Percentiles rank a stretch among this genome's conserved stretches.
phyloP scores from a whole-genome alignment of 2,329 filamentous ascomycete species.

The Ustilaginoidea virens region DNA sequence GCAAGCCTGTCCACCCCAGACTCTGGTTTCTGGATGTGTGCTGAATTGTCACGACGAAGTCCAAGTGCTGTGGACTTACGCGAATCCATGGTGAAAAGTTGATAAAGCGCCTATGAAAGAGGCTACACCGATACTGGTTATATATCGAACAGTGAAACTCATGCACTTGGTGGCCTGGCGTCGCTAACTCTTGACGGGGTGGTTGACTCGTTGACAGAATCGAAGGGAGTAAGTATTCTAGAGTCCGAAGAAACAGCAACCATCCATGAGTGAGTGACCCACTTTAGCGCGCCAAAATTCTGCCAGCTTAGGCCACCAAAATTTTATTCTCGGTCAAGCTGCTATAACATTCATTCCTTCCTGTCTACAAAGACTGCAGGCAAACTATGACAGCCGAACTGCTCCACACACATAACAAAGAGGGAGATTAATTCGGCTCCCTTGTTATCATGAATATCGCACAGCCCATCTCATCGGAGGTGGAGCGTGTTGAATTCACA shows the following conservation, averaged over 20 bases:
- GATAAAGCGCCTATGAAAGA: neutral
- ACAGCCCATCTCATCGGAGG: slow-evolving; percentile 68
- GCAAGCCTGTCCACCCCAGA: slow-evolving; percentile 53
- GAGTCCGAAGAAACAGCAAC: too few species aligned
- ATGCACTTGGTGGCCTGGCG: too few species aligned
- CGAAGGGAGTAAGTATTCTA: too few species aligned
- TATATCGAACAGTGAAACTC: too few species aligned
- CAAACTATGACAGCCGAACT: too few species aligned
- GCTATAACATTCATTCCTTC: too few species aligned
- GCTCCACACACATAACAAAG: too few species aligned
- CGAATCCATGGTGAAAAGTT: slow-evolving; percentile 27
- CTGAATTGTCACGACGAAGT: slow-evolving; percentile 37
- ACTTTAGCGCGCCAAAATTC: slow-evolving; percentile 16
- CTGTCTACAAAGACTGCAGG: too few species aligned
- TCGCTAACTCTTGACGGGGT: too few species aligned
- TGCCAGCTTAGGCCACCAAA: slow-evolving; percentile 32
- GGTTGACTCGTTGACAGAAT: too few species aligned
- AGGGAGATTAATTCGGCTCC: too few species aligned
- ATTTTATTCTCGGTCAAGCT: slow-evolving; percentile 15
- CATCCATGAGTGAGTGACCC: neutral
- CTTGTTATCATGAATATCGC: slow-evolving; percentile 57
- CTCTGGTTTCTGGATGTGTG: slow-evolving; percentile 38
- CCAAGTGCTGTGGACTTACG: slow-evolving; percentile 35
- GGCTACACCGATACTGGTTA: neutral
- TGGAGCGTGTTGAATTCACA: slow-evolving; percentile 79